Conservation (phyloP, 2,329 filamentous ascomycete genomes). For the Balansia obtecta region DNA sequence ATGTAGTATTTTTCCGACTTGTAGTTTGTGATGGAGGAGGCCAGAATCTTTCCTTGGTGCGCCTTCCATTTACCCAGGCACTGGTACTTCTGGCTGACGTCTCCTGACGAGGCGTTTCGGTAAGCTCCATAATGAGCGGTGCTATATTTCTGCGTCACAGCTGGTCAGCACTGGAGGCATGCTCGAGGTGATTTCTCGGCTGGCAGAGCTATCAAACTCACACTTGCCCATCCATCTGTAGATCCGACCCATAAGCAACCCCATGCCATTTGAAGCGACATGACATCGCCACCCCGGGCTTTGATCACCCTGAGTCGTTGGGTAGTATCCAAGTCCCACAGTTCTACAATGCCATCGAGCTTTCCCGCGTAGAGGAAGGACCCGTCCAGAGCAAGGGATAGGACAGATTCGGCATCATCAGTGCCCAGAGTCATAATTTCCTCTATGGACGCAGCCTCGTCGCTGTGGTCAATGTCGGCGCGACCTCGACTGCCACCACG, state of each 20-base stretch:
- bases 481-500: conserved; percentile 6
- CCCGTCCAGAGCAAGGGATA: conserved; percentile 77
- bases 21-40: conserved; percentile 63
- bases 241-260: conserved; percentile 79
- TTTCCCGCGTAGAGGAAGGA: conserved; percentile 90
- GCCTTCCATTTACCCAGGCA: conserved; percentile 68
- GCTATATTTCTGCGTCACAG: conserved; percentile 45
- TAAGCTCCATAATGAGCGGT: conserved; percentile 52
- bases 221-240: conserved; percentile 77
- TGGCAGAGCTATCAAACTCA: conserved; percentile 28
- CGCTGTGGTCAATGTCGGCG: conserved; percentile 27
- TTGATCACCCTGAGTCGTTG: conserved; percentile 83
- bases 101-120: conserved; percentile 31
- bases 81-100: conserved; percentile 69
- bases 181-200: background rate
- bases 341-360: conserved; percentile 74
- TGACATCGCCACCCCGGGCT: conserved; percentile 68
- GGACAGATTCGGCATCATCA: conserved; percentile 50
- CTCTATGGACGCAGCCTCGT: conserved; percentile 41
- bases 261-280: conserved; percentile 75
- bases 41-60: conserved; percentile 76
- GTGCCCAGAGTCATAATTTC: conserved; percentile 55
- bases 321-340: conserved; percentile 93
- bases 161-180: background rate
- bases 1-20: conserved; percentile 73